Evolutionary conservation across 176 grass and related monocot genomes (phyloP).

Genomic region (Oryza nivara): DNA sequence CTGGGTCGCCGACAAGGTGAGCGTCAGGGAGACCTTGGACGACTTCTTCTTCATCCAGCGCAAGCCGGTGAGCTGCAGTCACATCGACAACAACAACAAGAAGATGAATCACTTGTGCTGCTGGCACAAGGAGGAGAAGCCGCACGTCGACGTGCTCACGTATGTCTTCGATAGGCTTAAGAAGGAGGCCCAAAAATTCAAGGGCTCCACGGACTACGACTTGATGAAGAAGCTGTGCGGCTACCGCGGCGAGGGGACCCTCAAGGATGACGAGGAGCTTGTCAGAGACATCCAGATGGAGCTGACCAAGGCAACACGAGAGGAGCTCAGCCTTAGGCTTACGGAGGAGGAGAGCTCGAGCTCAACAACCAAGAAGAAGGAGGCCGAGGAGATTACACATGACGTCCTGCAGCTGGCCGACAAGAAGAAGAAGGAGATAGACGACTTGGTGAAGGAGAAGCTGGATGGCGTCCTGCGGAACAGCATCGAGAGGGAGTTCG

Average conservation of each 20-base stretch:
- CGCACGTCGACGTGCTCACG: too few species aligned
- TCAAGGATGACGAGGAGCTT: fast-evolving
- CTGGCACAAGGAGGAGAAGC: too few species aligned
- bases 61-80: not conserved
- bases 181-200: not conserved
- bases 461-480: fast-evolving
- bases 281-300: not conserved
- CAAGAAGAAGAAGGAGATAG: too few species aligned
- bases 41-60: constrained; percentile 32
- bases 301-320: not conserved
- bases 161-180: not conserved
- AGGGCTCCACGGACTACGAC: not conserved
- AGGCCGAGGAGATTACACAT: too few species aligned
- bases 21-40: not conserved
- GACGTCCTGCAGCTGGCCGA: too few species aligned
- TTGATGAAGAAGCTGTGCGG: not conserved
- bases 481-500: constrained; percentile 1
- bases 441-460: not conserved
- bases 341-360: too few species aligned
- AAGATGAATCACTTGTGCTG: too few species aligned
- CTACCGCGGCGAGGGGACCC: not conserved
- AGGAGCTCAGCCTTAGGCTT: too few species aligned
- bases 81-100: too few species aligned
- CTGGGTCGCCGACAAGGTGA: not conserved
- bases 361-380: too few species aligned